A percentile compares a stretch with the other conserved stretches of the same genome.
These are phyloP conservation scores for Rubus parviflorus DNA, from an alignment of 306 rosid species.

Conservation along the genomic window DNA sequence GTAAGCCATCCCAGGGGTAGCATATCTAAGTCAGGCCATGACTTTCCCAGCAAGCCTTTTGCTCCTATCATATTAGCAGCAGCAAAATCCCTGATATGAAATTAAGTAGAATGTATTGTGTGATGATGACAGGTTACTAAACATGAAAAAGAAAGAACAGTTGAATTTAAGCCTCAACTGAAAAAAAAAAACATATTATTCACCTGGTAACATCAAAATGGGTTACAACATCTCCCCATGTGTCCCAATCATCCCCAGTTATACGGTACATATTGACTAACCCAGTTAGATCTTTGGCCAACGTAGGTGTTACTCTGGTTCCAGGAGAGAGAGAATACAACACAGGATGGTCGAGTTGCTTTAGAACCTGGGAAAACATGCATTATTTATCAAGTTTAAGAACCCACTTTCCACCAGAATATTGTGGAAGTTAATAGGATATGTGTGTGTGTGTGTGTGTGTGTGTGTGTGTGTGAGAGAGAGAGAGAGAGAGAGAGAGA, in stretches of 20 bases:
- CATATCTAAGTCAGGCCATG: conserved; percentile 99
- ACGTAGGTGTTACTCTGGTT: conserved; percentile 66
- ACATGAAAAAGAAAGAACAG: conserved; percentile 17
- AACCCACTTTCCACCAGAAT: not conserved
- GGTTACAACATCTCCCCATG: conserved; percentile 59
- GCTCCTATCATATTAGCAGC: conserved; percentile 73
- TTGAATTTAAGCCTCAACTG: conserved; percentile 6
- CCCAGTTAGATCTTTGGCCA: conserved; percentile 72
- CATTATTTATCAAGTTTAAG: conserved; percentile 19
- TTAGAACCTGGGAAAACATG: conserved; percentile 54
- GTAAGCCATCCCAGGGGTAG: conserved; percentile 96
- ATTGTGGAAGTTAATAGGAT: not conserved
- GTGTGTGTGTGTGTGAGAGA: not conserved
- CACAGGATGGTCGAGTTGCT: conserved; percentile 60
- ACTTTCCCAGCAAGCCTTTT: conserved; percentile 69
- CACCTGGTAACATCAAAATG: conserved; percentile 87
- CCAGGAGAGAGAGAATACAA: conserved; percentile 91
- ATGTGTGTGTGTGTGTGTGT: not conserved
- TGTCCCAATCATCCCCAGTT: conserved; percentile 98
- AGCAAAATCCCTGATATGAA: conserved; percentile 65
- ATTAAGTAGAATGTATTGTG: conserved; percentile 23
- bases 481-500: not conserved
- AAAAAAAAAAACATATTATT: conserved; percentile 18
- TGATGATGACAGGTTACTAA: conserved; percentile 14
- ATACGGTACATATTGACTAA: conserved; percentile 85